Base-by-base conservation (phyloP, 257 asterid species). In the Plantago major region DNA sequence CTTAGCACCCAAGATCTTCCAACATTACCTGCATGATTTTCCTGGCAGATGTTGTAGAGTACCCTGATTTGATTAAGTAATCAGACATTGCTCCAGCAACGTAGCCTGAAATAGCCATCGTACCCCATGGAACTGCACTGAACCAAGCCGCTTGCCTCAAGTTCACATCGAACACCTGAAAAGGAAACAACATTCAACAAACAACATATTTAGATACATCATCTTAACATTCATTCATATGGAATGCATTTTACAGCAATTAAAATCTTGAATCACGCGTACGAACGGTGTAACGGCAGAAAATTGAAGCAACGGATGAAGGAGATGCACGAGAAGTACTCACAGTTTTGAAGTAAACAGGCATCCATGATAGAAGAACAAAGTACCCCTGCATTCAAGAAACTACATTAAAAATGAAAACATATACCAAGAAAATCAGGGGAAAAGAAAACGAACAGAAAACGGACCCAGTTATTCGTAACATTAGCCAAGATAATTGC, bases 141-240 rank as follows among this genome's bases (percentile, higher is more conserved):
- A 92, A 92, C 99, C 99, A 92, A 50, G 99, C 99, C 22, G 99
- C 99, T 77, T 92, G 96, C 75, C 79, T 83, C 83, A 91, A 75
- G 81, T 91, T 91, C 74, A 91, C 96, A 65, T 66, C 75, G 57
- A 82, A 91, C 68, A 91, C 98, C 98, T 88, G 47, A 38, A 33
- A 59, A 30, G 3, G 37, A 30, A 30, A n/a, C n/a, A n/a, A n/a
- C n/a, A n/a, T n/a, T n/a, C n/a, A n/a, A n/a, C n/a, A n/a, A n/a
- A n/a, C n/a, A n/a, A n/a, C n/a, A n/a, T n/a, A n/a, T n/a, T n/a
- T n/a, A n/a, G n/a, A n/a, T n/a, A n/a, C n/a, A n/a, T n/a, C n/a
- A n/a, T n/a, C n/a, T n/a, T n/a, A n/a, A n/a, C n/a, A n/a, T n/a
- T n/a, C n/a, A n/a, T n/a, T 30, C 37, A 30, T 30, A 3, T 5